Conservation (phyloP, 306 rosid genomes). For the Neltuma alba region DNA sequence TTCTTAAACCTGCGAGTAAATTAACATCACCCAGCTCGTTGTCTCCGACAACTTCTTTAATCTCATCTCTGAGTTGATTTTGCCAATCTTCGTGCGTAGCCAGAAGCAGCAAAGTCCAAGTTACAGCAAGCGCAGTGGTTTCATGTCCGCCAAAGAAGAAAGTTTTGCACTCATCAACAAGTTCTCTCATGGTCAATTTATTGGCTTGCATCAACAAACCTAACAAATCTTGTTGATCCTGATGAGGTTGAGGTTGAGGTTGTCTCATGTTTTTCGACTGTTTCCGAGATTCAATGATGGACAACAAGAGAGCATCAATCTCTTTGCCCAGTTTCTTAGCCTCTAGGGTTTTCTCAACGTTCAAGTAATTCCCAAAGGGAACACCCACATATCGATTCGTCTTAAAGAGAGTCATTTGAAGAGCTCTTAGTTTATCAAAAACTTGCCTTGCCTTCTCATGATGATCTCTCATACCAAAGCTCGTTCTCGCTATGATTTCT, state of each 20-base stretch:
- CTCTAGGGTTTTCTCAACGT: conserved; percentile 45
- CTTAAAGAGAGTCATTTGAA: conserved; percentile 58
- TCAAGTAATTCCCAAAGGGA: conserved; percentile 47
- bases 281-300: conserved; percentile 42
- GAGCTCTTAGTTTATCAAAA: conserved; percentile 46
- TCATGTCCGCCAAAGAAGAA: conserved; percentile 80
- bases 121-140: conserved; percentile 67
- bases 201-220: conserved; percentile 51
- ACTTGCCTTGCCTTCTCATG: conserved; percentile 42
- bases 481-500: conserved; percentile 65
- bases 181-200: conserved; percentile 38
- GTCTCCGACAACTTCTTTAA: conserved; percentile 52
- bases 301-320: conserved; percentile 45
- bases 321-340: conserved; percentile 57
- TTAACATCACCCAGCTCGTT: conserved; percentile 42
- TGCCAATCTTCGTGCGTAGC: conserved; percentile 65
- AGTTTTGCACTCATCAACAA: conserved; percentile 74
- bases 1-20: conserved; percentile 51
- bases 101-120: conserved; percentile 66
- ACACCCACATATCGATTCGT: conserved; percentile 61
- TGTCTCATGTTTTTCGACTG: not conserved
- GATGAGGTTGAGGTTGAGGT: no score
- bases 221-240: conserved; percentile 43
- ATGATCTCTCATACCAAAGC: conserved; percentile 55
- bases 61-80: conserved; percentile 54